Conservation (phyloP, 331 rosid species). For the Cydonia oblonga region DNA sequence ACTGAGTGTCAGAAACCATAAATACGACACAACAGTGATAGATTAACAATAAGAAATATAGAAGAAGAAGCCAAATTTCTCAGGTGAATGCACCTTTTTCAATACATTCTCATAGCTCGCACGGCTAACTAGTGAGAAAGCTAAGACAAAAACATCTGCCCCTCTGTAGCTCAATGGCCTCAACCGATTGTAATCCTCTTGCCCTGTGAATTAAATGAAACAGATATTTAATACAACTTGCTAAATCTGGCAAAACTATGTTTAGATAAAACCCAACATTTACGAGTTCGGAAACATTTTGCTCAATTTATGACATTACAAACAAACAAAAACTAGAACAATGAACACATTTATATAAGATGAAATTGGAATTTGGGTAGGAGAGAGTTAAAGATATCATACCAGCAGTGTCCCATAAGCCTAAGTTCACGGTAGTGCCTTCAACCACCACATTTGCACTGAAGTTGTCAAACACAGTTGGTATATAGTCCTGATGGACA, state of each 20-base stretch:
- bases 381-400: constrained; percentile 3
- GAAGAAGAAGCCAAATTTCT: neutral
- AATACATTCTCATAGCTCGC: constrained; percentile 88
- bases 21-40: constrained; percentile 6
- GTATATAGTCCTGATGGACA: constrained; percentile 65
- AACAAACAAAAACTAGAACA: neutral
- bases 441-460: constrained; percentile 88
- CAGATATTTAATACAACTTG: constrained; percentile 3
- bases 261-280: neutral
- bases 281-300: no score
- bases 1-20: constrained; percentile 21
- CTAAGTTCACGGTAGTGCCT: constrained; percentile 74
- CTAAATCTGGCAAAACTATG: constrained; percentile 4
- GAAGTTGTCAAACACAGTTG: constrained; percentile 88
- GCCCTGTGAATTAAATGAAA: constrained; percentile 44
- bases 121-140: constrained; percentile 90
- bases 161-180: constrained; percentile 99
- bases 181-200: constrained; percentile 91
- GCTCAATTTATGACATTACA: no score
- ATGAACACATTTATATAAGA: neutral
- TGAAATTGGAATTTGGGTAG: neutral
- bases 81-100: constrained; percentile 51
- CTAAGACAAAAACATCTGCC: constrained; percentile 89
- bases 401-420: constrained; percentile 95
- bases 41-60: neutral